Evolutionary conservation across 768 basidiomycete species (phyloP).

Genomic region (Auricularia heimuer): DNA sequence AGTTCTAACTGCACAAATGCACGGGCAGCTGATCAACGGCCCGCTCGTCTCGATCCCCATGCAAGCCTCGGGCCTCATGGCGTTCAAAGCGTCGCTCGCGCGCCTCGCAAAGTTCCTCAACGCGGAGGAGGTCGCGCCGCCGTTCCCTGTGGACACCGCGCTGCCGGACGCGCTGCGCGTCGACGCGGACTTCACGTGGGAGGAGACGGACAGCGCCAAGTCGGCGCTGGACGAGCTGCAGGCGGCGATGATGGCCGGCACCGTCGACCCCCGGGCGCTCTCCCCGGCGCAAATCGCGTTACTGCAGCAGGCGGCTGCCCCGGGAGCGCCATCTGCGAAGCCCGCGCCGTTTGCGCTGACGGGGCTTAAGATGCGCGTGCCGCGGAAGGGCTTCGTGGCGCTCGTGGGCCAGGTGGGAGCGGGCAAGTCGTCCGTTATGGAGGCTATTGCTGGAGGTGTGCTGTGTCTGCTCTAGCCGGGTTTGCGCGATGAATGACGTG

Average conservation of each 20-base stretch:
- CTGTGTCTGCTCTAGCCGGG: background rate
- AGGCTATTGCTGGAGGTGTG: slow-evolving; percentile 14
- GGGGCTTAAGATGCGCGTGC: slow-evolving; percentile 35
- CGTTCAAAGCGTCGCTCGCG: background rate
- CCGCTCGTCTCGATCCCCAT: too few relatives aligned
- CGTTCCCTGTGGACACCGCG: slow-evolving; percentile 41
- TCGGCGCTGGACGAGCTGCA: too few relatives aligned
- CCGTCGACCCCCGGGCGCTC: too few relatives aligned
- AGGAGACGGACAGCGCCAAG: slow-evolving; percentile 6
- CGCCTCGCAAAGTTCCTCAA: background rate
- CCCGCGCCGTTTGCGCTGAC: slow-evolving; percentile 36
- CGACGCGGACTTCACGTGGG: slow-evolving; percentile 27
- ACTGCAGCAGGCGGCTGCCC: too few relatives aligned
- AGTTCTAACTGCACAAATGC: too few relatives aligned
- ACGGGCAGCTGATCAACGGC: too few relatives aligned
- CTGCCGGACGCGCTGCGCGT: slow-evolving; percentile 45
- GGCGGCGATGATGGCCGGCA: too few relatives aligned
- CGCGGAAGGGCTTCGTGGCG: slow-evolving; percentile 51
- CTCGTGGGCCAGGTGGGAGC: slow-evolving; percentile 67
- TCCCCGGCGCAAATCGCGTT: too few relatives aligned
- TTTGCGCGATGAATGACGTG: background rate
- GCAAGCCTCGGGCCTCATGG: too few relatives aligned
- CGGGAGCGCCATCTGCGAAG: slow-evolving; percentile 1
- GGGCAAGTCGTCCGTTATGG: slow-evolving; percentile 37
- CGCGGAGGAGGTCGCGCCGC: background rate